Percentiles rank a stretch among this genome's conserved stretches.
phyloP scores from a whole-genome alignment of 495 filamentous ascomycete species.

The Lindgomyces ingoldianus region DNA sequence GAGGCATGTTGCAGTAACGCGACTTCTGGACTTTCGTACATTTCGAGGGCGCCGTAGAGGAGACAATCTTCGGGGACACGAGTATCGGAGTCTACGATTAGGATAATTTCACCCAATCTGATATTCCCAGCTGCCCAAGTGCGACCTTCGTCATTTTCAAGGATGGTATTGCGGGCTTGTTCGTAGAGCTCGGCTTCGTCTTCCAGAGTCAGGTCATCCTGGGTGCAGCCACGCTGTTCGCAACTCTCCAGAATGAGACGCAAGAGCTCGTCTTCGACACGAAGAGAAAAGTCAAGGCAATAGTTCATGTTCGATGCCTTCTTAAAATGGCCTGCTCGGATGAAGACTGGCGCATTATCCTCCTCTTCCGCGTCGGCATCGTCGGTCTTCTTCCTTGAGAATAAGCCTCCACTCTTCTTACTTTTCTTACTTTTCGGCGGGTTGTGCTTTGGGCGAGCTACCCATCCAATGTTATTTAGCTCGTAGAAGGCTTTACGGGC shows the following conservation, averaged over 20 bases:
- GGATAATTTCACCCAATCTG: constrained; percentile 46
- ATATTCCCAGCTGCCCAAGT: constrained; percentile 77
- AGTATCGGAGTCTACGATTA: constrained; percentile 41
- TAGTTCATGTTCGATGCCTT: constrained; percentile 88
- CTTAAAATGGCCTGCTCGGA: constrained; percentile 57
- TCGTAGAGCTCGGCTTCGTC: constrained; percentile 55
- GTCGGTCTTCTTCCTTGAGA: constrained; percentile 17
- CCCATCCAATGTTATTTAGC: constrained; percentile 79
- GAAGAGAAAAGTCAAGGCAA: constrained; percentile 70
- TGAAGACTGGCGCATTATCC: constrained; percentile 60
- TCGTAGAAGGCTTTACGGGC: constrained; percentile 62
- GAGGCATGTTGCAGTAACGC: constrained; percentile 48
- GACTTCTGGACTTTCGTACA: constrained; percentile 47
- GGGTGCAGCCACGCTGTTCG: constrained; percentile 63
- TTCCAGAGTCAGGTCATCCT: constrained; percentile 67
- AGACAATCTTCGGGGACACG: constrained; percentile 46
- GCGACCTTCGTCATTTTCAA: constrained; percentile 57
- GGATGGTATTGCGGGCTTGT: constrained; percentile 27
- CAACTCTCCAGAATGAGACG: constrained; percentile 46
- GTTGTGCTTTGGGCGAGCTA: constrained; percentile 58
- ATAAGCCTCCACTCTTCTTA: constrained; percentile 36
- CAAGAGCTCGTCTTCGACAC: constrained; percentile 68
- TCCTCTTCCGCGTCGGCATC: constrained; percentile 34
- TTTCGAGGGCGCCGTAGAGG: constrained; percentile 45
- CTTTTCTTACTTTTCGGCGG: constrained; percentile 54